Evolutionary conservation across 2,329 filamentous ascomycete genomes (phyloP), one percentile per base, ranked within the genome.

Genomic region (Aspergillus piperis): DNA sequence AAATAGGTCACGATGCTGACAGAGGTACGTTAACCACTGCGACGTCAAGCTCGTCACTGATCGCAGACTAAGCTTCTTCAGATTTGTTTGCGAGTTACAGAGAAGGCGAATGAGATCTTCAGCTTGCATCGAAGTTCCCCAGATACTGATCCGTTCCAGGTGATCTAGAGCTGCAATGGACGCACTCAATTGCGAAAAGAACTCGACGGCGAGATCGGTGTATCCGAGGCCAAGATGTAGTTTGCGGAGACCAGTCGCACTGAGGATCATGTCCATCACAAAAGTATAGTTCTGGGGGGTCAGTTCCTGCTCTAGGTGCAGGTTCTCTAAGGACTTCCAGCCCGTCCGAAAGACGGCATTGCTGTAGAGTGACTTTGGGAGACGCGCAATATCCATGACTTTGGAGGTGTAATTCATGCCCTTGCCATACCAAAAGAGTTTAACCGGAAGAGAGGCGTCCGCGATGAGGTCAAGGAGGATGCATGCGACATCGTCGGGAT

Each of bases 391-490:
- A 25, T 57, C 44, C 61, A 63, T 61, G 8, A 55, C 23, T 3
- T 50, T 36, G 38, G 61, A 55, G 5, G 53, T 53, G 30, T 63
- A 63, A 13, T 63, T 61, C 11, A 52, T 54, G 6, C 61, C 61
- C 21, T 49, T 55, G 30, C 58, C 61, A 44, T 63, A 63, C 61
- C 61, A 63, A 30, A 63, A 61, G 2, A 58, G 36, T 30, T 63
- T 61, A 13, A 63, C 49, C 8, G 55, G 54, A 2, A 63, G 38
- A 11, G 54, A 54, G 1, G 61, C 23, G 36, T 63, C 51, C 19
- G 54, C 58, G 47, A 63, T 58, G 10, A 61, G 49, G 23, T 63
- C 51, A 5, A 49, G 38, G 8, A 63, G 55, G 30, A 63, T 56
- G 10, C 38, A 32, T 1, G 58, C 58, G 21, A 53, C 58, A 30